A percentile compares a stretch with the other conserved stretches of the same genome.
These are phyloP conservation scores for Phialophora verrucosa DNA, from an alignment of 2,329 filamentous ascomycete species.

Conservation along the genomic window DNA sequence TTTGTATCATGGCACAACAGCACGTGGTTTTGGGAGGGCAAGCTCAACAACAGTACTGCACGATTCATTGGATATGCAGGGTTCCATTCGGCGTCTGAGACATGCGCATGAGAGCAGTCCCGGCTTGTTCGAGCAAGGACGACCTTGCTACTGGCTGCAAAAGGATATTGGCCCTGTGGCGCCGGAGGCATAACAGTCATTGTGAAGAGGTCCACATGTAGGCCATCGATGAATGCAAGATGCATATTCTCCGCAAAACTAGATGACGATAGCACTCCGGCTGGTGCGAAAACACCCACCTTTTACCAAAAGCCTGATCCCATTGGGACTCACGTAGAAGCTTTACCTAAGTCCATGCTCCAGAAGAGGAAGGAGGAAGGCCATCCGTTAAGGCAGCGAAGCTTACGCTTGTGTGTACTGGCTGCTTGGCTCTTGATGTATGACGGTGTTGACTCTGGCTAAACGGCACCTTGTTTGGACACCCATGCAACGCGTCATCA, in stretches of 20 bases:
- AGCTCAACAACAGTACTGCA: background rate
- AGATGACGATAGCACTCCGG: background rate
- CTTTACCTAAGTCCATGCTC: background rate
- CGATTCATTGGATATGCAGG: background rate
- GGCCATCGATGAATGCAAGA: background rate
- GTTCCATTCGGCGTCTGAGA: background rate
- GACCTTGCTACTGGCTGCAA: background rate
- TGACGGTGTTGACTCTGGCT: slow-evolving; percentile 13
- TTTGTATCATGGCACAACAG: background rate
- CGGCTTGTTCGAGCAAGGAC: background rate
- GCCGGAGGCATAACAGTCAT: background rate
- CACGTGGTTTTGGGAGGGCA: background rate
- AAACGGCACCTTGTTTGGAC: background rate
- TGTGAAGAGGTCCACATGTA: background rate
- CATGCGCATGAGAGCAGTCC: background rate
- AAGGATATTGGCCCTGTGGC: background rate
- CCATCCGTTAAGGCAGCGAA: background rate
- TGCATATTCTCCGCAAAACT: slow-evolving; percentile 1
- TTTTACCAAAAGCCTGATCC: background rate
- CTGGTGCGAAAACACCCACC: background rate
- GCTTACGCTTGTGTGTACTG: background rate
- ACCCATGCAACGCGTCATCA: slow-evolving; percentile 1
- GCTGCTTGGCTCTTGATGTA: slow-evolving; percentile 5
- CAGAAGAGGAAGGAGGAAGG: background rate
- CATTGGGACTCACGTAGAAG: background rate